phyloP scores from a whole-genome alignment of 2,329 filamentous ascomycete genomes.

The Sporothrix variecibatus region DNA sequence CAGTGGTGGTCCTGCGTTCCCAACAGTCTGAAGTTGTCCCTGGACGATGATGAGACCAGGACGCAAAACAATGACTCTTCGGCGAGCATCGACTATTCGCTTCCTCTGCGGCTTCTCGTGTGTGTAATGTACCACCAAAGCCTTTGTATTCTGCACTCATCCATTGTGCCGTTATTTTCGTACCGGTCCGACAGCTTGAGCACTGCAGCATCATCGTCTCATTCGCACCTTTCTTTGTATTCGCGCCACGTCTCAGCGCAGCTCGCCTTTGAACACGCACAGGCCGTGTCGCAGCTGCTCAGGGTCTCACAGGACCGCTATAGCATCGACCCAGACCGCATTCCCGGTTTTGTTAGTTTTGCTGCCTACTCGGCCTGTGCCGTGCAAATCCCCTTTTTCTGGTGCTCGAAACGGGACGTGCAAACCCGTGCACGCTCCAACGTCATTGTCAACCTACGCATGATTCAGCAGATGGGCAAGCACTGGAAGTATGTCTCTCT shows the following conservation, averaged over 20 bases:
- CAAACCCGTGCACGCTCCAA: neutral
- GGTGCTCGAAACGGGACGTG: neutral
- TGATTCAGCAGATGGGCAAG: constrained; percentile 6
- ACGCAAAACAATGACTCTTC: neutral
- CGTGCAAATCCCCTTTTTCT: constrained; percentile 1
- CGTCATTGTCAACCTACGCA: neutral
- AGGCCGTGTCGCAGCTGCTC: constrained; percentile 2
- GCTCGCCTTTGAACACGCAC: constrained; percentile 7
- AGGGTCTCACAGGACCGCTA: neutral
- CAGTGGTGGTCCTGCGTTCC: neutral
- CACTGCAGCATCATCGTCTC: neutral
- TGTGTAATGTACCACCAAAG: neutral
- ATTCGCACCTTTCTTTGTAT: neutral
- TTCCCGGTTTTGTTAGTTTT: neutral
- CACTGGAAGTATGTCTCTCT: constrained; percentile 11
- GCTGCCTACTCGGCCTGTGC: neutral
- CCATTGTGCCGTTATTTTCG: neutral
- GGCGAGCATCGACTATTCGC: no score
- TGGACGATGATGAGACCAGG: neutral
- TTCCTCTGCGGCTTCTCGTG: neutral
- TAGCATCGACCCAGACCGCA: neutral
- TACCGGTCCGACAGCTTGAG: neutral
- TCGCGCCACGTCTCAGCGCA: constrained; percentile 4
- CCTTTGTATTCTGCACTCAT: neutral
- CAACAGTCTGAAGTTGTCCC: neutral